Percentiles rank a stretch among this genome's conserved stretches.
Evolutionary conservation across 192 early-diverging fungal genomes (phyloP).

Genomic region (Powellomyces hirtus): DNA sequence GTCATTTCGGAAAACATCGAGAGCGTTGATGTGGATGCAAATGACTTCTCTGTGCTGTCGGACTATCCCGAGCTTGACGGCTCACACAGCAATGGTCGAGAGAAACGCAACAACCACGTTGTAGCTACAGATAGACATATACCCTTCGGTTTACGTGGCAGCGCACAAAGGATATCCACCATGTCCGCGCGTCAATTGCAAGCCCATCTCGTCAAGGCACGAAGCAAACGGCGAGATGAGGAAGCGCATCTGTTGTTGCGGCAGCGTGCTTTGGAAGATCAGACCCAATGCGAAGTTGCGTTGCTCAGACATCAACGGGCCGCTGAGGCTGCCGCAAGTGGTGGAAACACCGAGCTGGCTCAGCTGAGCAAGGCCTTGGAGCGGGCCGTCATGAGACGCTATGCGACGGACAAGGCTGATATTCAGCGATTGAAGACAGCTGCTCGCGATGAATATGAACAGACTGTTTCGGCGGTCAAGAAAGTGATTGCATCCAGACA

Average conservation of each 20-base stretch:
- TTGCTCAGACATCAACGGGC: not conserved
- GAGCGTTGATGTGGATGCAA: not conserved
- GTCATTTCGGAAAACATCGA: not conserved
- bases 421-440: not conserved
- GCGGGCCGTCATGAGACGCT: not conserved
- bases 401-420: slow-evolving; percentile 1
- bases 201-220: not conserved
- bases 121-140: no score
- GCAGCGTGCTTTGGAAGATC: slow-evolving; percentile 5
- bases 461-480: not conserved
- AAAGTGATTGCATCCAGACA: no score
- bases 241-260: slow-evolving; percentile 9
- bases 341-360: not conserved
- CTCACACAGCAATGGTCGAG: no score
- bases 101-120: no score
- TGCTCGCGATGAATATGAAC: not conserved
- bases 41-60: not conserved
- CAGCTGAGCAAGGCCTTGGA: not conserved
- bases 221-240: slow-evolving; percentile 2
- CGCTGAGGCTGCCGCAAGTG: not conserved
- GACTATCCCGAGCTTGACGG: no score
- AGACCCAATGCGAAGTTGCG: slow-evolving; percentile 4
- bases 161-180: no score
- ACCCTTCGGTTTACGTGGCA: no score
- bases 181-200: not conserved